Evolutionary conservation across 2,329 filamentous ascomycete genomes (phyloP).

Genomic region (Rhynchosporium agropyri): DNA sequence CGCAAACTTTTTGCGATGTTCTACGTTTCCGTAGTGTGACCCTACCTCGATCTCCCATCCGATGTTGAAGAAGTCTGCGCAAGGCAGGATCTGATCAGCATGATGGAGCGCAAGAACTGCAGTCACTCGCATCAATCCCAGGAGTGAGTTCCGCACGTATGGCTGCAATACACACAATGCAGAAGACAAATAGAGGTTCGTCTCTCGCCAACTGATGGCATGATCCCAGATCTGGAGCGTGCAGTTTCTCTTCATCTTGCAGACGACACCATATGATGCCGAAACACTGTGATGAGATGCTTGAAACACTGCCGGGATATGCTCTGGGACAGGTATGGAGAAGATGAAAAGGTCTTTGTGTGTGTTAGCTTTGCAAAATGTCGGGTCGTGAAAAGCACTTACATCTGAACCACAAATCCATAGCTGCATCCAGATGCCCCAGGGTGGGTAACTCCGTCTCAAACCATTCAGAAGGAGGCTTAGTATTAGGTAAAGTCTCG

Average conservation of each 20-base stretch:
- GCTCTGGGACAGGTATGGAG: constrained; percentile 48
- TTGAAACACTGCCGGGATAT: constrained; percentile 59
- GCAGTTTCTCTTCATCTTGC: constrained; percentile 61
- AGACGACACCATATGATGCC: constrained; percentile 62
- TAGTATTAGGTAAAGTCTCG: constrained; percentile 44
- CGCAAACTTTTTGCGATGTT: constrained; percentile 55
- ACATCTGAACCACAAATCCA: constrained; percentile 51
- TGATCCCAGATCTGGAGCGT: constrained; percentile 67
- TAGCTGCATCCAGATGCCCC: constrained; percentile 49
- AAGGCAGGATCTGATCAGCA: constrained; percentile 61
- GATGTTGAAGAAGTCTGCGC: constrained; percentile 64
- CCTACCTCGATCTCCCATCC: constrained; percentile 66
- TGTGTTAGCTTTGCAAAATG: constrained; percentile 1
- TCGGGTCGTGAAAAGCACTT: background rate
- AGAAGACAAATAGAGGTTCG: constrained; percentile 39
- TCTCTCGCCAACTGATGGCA: constrained; percentile 62
- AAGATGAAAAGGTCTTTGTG: constrained; percentile 47
- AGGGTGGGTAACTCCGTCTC: constrained; percentile 49
- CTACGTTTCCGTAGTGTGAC: constrained; percentile 57
- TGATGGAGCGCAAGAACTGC: constrained; percentile 46
- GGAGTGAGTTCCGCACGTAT: constrained; percentile 38
- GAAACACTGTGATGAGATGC: constrained; percentile 64
- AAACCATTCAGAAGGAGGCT: constrained; percentile 47
- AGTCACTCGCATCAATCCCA: constrained; percentile 36
- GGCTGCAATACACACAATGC: constrained; percentile 36